A percentile compares a stretch with the other conserved stretches of the same genome.
Evolutionary conservation across 176 grass and related monocot genomes (phyloP).

Genomic region (Avena atlantica): DNA sequence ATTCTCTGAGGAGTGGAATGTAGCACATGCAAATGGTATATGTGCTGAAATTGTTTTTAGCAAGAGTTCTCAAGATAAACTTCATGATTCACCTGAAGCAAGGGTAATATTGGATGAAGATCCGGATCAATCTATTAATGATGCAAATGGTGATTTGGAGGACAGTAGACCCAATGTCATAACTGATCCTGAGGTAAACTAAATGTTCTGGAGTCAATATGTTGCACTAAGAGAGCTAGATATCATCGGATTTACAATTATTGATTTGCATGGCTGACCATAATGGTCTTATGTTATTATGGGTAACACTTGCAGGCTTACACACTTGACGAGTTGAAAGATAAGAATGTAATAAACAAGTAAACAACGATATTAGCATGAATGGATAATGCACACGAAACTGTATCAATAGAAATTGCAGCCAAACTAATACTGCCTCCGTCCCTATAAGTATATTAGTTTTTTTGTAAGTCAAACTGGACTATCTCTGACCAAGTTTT

Average conservation of each 20-base stretch:
- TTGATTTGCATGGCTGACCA: constrained; percentile 22
- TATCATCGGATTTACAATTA: constrained; percentile 29
- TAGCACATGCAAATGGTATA: constrained; percentile 65
- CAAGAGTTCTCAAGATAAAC: constrained; percentile 54
- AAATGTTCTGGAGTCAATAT: constrained; percentile 27
- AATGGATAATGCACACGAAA: constrained; percentile 7
- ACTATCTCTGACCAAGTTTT: too few species aligned
- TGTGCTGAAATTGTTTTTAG: constrained; percentile 82
- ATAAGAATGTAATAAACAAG: constrained; percentile 10
- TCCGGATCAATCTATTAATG: constrained; percentile 45
- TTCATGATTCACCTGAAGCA: constrained; percentile 50
- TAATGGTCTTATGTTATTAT: constrained; percentile 28
- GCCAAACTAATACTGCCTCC: not conserved
- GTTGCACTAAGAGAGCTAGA: not conserved
- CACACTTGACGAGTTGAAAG: constrained; percentile 10
- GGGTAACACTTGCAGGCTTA: constrained; percentile 9
- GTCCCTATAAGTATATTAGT: too few species aligned
- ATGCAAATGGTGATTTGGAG: constrained; percentile 54
- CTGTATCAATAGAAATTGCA: not conserved
- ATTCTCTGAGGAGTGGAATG: constrained; percentile 95
- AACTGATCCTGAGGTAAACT: constrained; percentile 72
- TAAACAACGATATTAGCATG: not conserved
- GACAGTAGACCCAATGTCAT: constrained; percentile 54
- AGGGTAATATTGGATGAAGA: constrained; percentile 41
- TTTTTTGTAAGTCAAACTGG: too few species aligned